Conservation (phyloP, 2,329 filamentous ascomycete species). For the Phaeosphaeria sp. region DNA sequence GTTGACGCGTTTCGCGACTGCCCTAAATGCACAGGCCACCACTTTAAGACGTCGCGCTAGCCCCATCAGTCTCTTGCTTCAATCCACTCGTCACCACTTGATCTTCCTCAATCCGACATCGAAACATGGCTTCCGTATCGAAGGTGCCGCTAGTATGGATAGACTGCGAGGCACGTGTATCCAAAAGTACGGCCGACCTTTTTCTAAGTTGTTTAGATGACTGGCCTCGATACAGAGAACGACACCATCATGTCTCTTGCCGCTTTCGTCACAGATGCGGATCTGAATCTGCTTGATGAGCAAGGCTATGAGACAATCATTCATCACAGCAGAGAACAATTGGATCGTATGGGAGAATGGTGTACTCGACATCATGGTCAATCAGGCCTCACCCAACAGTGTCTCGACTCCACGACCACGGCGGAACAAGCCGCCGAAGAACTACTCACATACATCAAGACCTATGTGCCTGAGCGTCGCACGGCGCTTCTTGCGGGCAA, state of each 20-base stretch:
- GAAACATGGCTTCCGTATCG: conserved; percentile 58
- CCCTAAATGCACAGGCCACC: conserved; percentile 1
- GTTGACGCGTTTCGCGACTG: conserved; percentile 26
- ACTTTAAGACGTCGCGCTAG: conserved; percentile 6
- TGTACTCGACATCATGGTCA: conserved; percentile 79
- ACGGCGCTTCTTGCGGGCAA: conserved; percentile 85
- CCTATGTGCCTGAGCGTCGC: conserved; percentile 69
- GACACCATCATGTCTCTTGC: conserved; percentile 92
- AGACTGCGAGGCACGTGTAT: conserved; percentile 68
- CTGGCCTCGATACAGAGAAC: conserved; percentile 75
- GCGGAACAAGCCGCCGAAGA: conserved; percentile 73
- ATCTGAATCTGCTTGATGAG: conserved; percentile 77
- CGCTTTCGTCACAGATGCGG: conserved; percentile 85
- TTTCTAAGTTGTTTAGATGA: conserved; percentile 73
- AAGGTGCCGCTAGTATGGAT: conserved; percentile 82
- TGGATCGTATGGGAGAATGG: conserved; percentile 88
- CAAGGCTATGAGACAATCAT: conserved; percentile 81
- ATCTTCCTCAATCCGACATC: conserved; percentile 4
- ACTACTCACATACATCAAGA: conserved; percentile 79
- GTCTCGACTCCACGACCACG: conserved; percentile 74
- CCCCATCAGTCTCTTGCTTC: conserved; percentile 6
- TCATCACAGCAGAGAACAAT: conserved; percentile 71
- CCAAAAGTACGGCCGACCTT: not conserved
- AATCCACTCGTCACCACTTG: conserved; percentile 1
- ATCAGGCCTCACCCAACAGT: conserved; percentile 81